Base-by-base conservation (phyloP, 2,329 filamentous ascomycete genomes). In the Alternaria ventricosa region DNA sequence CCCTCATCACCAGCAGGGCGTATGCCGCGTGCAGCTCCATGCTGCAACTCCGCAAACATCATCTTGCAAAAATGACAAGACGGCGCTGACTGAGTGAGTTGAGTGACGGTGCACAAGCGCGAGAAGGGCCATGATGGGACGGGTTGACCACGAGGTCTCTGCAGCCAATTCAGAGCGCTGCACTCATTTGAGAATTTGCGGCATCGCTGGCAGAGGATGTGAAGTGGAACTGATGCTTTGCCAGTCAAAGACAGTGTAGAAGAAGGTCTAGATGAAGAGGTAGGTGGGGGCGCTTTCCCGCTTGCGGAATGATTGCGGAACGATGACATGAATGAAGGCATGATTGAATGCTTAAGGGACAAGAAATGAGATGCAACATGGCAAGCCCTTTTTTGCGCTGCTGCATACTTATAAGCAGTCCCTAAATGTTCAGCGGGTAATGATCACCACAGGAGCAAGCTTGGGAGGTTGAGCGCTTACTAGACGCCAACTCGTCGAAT, bases 271-370 rank as follows among this genome's bases (percentile, higher is more conserved):
- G 27, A 36, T 18, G 15, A 10, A 28, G 33, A 4, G 5, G 6
- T 28, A 15, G 23, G n/a, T 28, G 23, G 9, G 13, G 46, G 5
- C n/a, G 25, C n/a, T 18, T 36, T 22, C 15, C 15, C 28, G 13
- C 49, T 12, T 22, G 49, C 28, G 18, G n/a, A 30, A 23, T 23
- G 27, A 28, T 53, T 18, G 15, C 41, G 41, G 25, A 45, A 55
- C 12, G 22, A n/a, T n/a, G 20, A 43, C 23, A 55, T 18, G 53
- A 55, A 55, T 10, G 53, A 55, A 45, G 41, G 41, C 53, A 55
- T 55, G 36, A n/a, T 18, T 9, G 18, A 20, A 28, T 11, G n/a
- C 45, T 23, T 36, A 11, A 9, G 15, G 44, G 7, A 44, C 28
- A 6, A 28, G n/a, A 45, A 13, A 10, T 55, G 50, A 36, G 36